Evolutionary conservation across 2,329 filamentous ascomycete species (phyloP).

Genomic region (Rachicladosporium sp.): DNA sequence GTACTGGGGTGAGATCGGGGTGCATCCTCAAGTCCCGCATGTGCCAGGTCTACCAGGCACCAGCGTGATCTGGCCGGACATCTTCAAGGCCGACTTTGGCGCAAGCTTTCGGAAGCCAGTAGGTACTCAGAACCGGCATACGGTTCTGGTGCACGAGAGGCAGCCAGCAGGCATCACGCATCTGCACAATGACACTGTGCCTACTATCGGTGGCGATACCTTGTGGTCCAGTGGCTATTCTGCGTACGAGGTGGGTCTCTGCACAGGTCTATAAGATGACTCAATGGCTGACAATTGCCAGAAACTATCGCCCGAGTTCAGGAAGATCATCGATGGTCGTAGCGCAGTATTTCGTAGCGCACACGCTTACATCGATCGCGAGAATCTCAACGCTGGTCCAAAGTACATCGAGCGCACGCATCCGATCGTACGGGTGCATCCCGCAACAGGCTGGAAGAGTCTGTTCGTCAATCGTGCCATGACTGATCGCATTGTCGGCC

Average conservation of each 20-base stretch:
- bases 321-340: conserved; percentile 56
- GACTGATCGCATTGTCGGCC: conserved; percentile 55
- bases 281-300: too few species aligned
- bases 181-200: conserved; percentile 38
- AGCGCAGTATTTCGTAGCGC: conserved; percentile 54
- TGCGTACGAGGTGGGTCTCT: conserved; percentile 43
- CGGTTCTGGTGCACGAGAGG: conserved; percentile 46
- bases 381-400: conserved; percentile 48
- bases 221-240: conserved; percentile 60
- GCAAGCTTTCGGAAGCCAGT: conserved; percentile 55
- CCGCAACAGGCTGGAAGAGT: conserved; percentile 62
- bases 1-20: conserved; percentile 52
- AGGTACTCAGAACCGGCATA: conserved; percentile 56
- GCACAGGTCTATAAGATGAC: too few species aligned
- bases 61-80: conserved; percentile 51
- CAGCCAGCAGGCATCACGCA: conserved; percentile 48
- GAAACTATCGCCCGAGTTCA: conserved; percentile 58
- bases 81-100: conserved; percentile 48
- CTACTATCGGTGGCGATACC: conserved; percentile 55
- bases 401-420: conserved; percentile 56
- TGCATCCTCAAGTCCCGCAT: conserved; percentile 60
- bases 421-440: conserved; percentile 57
- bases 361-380: conserved; percentile 54
- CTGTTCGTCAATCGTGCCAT: conserved; percentile 61
- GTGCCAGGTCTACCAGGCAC: conserved; percentile 55